Percentiles rank a stretch among this genome's conserved stretches.
Conservation (phyloP, 75 land plant genomes). For the Chamaecyparis obtusa region DNA sequence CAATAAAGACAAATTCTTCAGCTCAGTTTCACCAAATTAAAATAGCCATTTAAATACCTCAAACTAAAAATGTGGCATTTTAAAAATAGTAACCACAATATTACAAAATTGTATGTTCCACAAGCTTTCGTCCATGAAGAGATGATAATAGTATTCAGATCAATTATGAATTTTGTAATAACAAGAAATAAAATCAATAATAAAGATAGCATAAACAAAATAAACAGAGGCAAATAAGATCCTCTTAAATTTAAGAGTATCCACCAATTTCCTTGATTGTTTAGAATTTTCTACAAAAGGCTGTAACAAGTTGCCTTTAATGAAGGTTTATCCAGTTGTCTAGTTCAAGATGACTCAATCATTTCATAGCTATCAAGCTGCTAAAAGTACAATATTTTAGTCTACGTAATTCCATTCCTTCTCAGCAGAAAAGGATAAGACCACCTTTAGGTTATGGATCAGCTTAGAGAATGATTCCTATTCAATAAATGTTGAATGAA, state of each 20-base stretch:
- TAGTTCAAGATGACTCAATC: background rate
- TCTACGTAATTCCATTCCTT: background rate
- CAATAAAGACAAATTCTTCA: background rate
- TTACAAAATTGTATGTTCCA: background rate
- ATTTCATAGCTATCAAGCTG: background rate
- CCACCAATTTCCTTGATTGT: background rate
- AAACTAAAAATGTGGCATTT: background rate
- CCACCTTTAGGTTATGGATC: too few relatives aligned
- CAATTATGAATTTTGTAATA: background rate
- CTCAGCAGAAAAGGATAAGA: background rate
- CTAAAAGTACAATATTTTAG: background rate
- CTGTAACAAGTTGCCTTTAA: background rate
- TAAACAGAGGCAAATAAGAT: background rate
- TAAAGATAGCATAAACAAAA: background rate
- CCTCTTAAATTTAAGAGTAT: background rate
- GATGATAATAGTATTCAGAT: background rate
- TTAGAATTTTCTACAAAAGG: background rate
- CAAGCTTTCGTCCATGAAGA: background rate
- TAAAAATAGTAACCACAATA: background rate
- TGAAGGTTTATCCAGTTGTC: background rate
- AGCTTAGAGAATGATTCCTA: too few relatives aligned
- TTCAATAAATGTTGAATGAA: too few relatives aligned
- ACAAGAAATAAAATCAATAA: background rate
- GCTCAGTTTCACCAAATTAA: background rate
- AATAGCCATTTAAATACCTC: background rate